Evolutionary conservation across 345 rosid genomes (phyloP).

Genomic region (Stellera chamaejasme): DNA sequence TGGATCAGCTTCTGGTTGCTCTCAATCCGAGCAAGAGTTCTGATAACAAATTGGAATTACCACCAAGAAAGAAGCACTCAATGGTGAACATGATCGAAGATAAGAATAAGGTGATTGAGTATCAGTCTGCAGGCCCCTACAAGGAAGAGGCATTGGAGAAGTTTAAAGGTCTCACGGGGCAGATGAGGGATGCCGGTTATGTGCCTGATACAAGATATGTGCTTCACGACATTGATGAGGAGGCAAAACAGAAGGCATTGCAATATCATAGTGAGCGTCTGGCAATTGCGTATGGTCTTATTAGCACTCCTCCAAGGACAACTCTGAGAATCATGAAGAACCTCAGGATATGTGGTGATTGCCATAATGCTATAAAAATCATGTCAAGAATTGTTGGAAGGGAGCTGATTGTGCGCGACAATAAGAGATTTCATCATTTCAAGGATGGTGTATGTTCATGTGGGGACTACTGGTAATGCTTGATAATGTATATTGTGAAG

Average conservation of each 20-base stretch:
- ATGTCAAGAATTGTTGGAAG: conserved; percentile 60
- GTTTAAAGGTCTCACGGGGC: conserved; percentile 46
- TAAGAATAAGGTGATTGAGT: conserved; percentile 35
- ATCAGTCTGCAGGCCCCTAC: conserved; percentile 26
- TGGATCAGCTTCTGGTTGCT: conserved; percentile 26
- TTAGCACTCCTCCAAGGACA: conserved; percentile 51
- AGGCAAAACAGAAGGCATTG: conserved; percentile 58
- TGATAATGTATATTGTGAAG: conserved; percentile 1
- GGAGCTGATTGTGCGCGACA: conserved; percentile 59
- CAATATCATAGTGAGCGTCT: conserved; percentile 52
- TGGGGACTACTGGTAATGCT: conserved; percentile 44
- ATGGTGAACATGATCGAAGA: conserved; percentile 43
- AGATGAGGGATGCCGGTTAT: conserved; percentile 49
- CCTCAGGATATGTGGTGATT: conserved; percentile 60
- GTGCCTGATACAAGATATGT: conserved; percentile 56
- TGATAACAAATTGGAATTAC: conserved; percentile 16
- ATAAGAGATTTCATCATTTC: conserved; percentile 61
- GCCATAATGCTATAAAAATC: conserved; percentile 55
- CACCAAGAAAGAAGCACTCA: conserved; percentile 31
- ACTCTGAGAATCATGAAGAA: conserved; percentile 57
- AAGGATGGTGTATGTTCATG: conserved; percentile 57
- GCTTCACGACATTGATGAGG: conserved; percentile 57
- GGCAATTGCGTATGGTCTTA: conserved; percentile 60
- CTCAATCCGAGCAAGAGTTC: conserved; percentile 22
- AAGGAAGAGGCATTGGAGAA: conserved; percentile 22